Percentiles rank a stretch among this genome's conserved stretches.
Evolutionary conservation across 225 moss, liverwort and hornwort species (phyloP).

Genomic region (Marchantia polymorpha): DNA sequence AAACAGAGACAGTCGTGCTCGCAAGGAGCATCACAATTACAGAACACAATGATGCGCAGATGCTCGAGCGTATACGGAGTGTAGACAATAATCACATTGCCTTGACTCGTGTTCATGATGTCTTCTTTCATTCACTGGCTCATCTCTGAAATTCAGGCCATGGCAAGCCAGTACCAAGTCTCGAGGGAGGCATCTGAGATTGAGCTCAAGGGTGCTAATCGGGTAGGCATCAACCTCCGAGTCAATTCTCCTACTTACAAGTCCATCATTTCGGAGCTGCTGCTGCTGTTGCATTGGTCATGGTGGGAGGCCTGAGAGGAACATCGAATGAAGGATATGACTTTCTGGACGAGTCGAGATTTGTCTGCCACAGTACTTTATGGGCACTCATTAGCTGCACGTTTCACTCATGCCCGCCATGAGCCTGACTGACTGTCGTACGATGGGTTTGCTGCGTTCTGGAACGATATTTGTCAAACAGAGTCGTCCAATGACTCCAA

Average conservation of each 20-base stretch:
- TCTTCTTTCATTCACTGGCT: too few species aligned
- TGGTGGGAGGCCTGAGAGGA: too few species aligned
- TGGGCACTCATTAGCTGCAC: background rate
- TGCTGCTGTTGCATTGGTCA: too few species aligned
- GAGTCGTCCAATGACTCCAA: background rate
- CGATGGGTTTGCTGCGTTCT: background rate
- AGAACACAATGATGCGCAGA: background rate
- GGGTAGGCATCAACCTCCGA: constrained; percentile 23
- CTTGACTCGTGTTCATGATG: background rate
- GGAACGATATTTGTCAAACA: background rate
- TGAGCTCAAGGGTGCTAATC: constrained; percentile 27
- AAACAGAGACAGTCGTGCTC: background rate
- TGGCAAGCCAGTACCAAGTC: constrained; percentile 28
- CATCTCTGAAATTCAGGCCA: too few species aligned
- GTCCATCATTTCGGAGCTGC: background rate
- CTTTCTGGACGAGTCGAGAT: background rate
- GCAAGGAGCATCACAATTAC: constrained; percentile 2
- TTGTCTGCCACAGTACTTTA: background rate
- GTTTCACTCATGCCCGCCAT: background rate
- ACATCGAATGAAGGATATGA: too few species aligned
- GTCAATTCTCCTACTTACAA: background rate
- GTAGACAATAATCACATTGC: background rate
- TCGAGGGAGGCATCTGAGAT: constrained; percentile 20
- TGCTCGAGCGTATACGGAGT: background rate
- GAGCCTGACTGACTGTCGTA: too few species aligned